Percentiles rank a stretch among this genome's conserved stretches.
Conservation (phyloP, 305 asterid species). For the Fraxinus greggii region DNA sequence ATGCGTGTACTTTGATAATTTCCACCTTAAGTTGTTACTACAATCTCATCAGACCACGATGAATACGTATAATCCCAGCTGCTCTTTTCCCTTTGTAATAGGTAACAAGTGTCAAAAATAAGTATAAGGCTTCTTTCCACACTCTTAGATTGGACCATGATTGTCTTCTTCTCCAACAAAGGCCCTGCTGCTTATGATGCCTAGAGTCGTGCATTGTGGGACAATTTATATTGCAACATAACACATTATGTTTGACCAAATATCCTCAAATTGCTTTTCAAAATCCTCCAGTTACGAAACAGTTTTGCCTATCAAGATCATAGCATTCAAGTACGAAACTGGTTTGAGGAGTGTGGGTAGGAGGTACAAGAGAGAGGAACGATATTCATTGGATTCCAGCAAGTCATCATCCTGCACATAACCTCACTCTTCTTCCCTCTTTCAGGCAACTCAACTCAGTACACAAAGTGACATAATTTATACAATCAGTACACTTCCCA, state of each 20-base stretch:
- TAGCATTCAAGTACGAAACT: not conserved
- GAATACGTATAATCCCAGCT: not conserved
- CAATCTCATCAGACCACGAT: not conserved
- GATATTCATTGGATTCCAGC: not conserved
- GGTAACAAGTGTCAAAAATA: not conserved
- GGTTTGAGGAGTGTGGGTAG: not conserved
- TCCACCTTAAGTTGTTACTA: not conserved
- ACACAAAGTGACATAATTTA: not conserved
- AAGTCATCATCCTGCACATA: not conserved
- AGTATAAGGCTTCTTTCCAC: not conserved
- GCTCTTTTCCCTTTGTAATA: not conserved
- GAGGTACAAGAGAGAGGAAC: not conserved
- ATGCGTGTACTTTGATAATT: not conserved
- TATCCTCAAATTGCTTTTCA: not conserved
- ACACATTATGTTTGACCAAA: not conserved
- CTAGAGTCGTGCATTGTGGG: not conserved
- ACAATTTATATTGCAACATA: not conserved
- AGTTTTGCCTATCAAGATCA: not conserved
- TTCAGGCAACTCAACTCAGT: not conserved
- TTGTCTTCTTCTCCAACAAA: not conserved
- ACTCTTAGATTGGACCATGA: not conserved
- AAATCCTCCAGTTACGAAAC: not conserved
- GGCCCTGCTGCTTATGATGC: not conserved
- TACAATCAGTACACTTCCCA: not conserved
- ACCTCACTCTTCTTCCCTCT: not conserved